These are phyloP conservation scores for Arabidopsis lyrata DNA, from an alignment of 441 rosid genomes.

Conservation along the genomic window DNA sequence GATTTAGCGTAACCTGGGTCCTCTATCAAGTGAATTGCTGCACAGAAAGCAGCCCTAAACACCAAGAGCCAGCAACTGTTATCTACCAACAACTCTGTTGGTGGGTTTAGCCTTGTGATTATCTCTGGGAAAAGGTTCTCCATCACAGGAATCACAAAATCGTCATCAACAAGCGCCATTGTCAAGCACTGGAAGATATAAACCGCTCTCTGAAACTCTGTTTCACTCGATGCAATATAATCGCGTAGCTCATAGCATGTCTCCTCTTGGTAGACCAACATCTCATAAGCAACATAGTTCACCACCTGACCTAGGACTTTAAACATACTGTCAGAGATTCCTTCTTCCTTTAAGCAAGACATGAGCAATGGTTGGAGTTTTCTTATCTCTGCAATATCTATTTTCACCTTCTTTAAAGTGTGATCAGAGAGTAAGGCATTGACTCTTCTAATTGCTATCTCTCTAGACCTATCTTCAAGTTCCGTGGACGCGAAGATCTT, in stretches of 20 bases:
- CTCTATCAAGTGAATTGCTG: neutral
- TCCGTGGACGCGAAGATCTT: neutral
- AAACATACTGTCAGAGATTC: neutral
- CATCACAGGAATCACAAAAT: neutral
- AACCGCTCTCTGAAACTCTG: constrained; percentile 5
- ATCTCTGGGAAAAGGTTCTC: constrained; percentile 18
- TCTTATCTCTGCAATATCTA: neutral
- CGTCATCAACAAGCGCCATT: neutral
- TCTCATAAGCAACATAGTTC: neutral
- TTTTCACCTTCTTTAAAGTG: neutral
- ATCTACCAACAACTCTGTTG: neutral
- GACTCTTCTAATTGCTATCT: constrained; percentile 1
- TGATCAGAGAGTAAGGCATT: neutral
- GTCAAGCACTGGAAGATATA: constrained; percentile 36
- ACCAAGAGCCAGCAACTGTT: constrained; percentile 3
- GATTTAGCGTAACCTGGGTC: neutral
- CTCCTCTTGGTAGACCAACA: neutral
- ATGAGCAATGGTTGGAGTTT: constrained; percentile 20
- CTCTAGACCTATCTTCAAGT: constrained; percentile 7
- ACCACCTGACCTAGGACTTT: constrained; percentile 27
- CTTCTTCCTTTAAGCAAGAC: neutral
- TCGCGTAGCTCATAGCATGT: constrained; percentile 15
- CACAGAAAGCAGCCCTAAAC: constrained; percentile 11
- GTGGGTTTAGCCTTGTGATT: constrained; percentile 1
- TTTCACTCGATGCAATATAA: neutral